A percentile compares a stretch with the other conserved stretches of the same genome.
Evolutionary conservation across 2,329 filamentous ascomycete genomes (phyloP).

Genomic region (Colletotrichum filicis): DNA sequence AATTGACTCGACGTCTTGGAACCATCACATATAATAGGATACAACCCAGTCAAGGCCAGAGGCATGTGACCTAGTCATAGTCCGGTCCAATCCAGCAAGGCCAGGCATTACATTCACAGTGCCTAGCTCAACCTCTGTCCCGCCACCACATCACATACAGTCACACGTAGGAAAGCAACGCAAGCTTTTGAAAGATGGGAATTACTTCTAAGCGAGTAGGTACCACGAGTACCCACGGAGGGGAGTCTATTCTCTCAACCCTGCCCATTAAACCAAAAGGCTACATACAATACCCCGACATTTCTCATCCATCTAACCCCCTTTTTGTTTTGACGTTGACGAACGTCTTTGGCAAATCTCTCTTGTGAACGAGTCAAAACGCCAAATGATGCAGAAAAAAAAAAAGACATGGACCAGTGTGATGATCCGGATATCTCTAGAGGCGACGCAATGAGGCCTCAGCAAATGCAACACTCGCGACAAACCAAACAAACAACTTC

Average conservation of each 20-base stretch:
- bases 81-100: too few relatives aligned
- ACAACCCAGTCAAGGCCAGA: too few relatives aligned
- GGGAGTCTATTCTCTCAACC: slow-evolving; percentile 16
- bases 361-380: slow-evolving; percentile 1
- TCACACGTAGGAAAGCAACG: neutral
- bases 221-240: slow-evolving; percentile 1
- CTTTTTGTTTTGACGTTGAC: neutral
- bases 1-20: too few relatives aligned
- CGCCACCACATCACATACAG: too few relatives aligned
- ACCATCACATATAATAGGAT: too few relatives aligned
- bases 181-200: neutral
- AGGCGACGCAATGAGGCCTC: neutral
- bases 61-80: too few relatives aligned
- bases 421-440: slow-evolving; percentile 32
- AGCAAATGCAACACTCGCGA: slow-evolving; percentile 11
- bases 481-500: slow-evolving; percentile 6
- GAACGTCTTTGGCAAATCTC: neutral
- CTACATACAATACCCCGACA: slow-evolving; percentile 13
- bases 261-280: slow-evolving; percentile 21
- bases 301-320: neutral
- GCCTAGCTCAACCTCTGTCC: neutral
- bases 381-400: slow-evolving; percentile 31
- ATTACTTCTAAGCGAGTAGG: slow-evolving; percentile 20
- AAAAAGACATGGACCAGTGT: slow-evolving; percentile 24
- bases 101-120: neutral